phyloP scores from a whole-genome alignment of 257 asterid species.

The Nicotiana knightiana region DNA sequence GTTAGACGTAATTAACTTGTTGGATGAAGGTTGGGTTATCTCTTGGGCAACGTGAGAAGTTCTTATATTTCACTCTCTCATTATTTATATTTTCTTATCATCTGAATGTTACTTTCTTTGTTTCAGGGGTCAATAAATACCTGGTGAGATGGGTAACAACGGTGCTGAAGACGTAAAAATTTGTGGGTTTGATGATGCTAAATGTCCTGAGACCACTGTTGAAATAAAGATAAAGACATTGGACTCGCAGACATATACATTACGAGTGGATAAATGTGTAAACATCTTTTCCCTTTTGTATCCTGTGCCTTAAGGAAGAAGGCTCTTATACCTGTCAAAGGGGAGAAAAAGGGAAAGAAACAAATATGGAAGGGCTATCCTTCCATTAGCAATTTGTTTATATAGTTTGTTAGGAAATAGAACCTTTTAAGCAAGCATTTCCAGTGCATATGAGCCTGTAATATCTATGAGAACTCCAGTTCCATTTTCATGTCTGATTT shows the following conservation, averaged over 20 bases:
- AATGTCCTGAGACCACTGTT: slow-evolving; percentile 64
- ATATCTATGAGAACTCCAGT: not conserved
- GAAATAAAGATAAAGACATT: slow-evolving; percentile 84
- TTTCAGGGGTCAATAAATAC: not conserved
- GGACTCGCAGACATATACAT: slow-evolving; percentile 65
- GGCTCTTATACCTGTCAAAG: not conserved
- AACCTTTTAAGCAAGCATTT: not conserved
- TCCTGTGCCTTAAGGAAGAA: not conserved
- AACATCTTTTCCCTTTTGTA: not conserved
- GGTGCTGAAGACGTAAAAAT: slow-evolving; percentile 28
- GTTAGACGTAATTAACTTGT: not conserved
- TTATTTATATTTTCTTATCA: too few relatives aligned
- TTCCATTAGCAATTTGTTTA: not conserved
- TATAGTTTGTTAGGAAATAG: not conserved
- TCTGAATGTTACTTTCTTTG: not conserved
- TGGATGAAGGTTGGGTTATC: not conserved
- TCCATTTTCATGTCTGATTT: not conserved
- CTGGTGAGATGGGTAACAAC: slow-evolving; percentile 46
- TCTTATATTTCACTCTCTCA: not conserved
- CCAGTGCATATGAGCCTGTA: not conserved
- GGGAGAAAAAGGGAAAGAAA: not conserved
- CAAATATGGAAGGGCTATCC: not conserved
- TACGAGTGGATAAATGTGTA: slow-evolving; percentile 79
- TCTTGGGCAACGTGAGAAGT: not conserved
- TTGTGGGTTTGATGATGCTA: slow-evolving; percentile 33